Evolutionary conservation across 202 grass and related monocot species (phyloP), one percentile per base, ranked within the genome.

Genomic region (Schoenoplectus tabernaemontani): DNA sequence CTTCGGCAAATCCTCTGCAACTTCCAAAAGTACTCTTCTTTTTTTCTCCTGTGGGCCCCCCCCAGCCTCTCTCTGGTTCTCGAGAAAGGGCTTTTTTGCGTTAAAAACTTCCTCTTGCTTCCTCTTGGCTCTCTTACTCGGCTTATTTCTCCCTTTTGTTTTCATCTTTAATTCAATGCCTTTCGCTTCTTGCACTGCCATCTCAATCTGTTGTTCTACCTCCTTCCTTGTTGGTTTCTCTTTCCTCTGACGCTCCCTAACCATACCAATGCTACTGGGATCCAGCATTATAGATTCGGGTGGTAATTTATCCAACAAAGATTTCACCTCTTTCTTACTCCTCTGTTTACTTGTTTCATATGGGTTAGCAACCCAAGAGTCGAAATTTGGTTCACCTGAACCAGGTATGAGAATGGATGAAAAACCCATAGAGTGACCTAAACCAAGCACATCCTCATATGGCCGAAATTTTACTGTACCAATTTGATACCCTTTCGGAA

Each of bases 141-240:
- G 89, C 62, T 98, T 98, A 83, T 78, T 94, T 83, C 91, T 98
- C 60, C 95, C 91, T 84, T 98, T 98, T 9, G 95, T 98, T 64
- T 98, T 98, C 26, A 94, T 98, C 88, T 94, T 94, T 5, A 87
- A 32, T 65, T 75, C 47, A n/a, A 58, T 83, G 47, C 91, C 92
- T 56, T 91, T 87, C 0, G 80, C 75, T 60, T 94, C 86, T 33
- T 48, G 22, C 3, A 94, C 54, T 17, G 81, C 91, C 15, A 76
- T 77, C 78, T 92, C 91, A 71, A 92, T 87, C 69, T 89, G 86
- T 17, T 92, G 87, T 28, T 92, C 89, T 2, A 75, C 86, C 78
- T 92, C 84, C 23, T 89, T 85, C 64, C 86, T 94, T 56, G 82
- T 85, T 22, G 36, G 82, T 64, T 91, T 93, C 73, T 90, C 87